Conservation (phyloP, 2,329 filamentous ascomycete genomes). For the Colletotrichum siamense region DNA sequence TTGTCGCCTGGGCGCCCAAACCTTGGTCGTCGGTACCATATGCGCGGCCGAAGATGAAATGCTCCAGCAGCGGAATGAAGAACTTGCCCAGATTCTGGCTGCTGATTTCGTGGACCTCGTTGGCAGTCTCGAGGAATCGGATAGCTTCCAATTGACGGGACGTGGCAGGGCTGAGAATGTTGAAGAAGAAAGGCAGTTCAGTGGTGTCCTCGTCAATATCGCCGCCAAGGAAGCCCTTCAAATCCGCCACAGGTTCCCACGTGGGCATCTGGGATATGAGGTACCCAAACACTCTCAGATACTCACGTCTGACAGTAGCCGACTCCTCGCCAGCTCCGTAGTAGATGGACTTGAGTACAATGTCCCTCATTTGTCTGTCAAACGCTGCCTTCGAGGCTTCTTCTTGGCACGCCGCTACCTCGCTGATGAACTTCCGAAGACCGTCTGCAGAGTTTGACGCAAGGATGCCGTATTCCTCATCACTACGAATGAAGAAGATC, state of each 20-base stretch:
- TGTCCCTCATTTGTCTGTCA: constrained; percentile 62
- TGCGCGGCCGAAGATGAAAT: constrained; percentile 86
- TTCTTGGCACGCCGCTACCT: constrained; percentile 51
- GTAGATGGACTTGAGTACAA: constrained; percentile 79
- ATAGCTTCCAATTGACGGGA: constrained; percentile 86
- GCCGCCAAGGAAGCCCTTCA: constrained; percentile 68
- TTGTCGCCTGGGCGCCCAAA: constrained; percentile 84
- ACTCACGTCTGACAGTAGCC: constrained; percentile 84
- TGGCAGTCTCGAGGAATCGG: constrained; percentile 74
- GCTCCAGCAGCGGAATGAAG: constrained; percentile 89
- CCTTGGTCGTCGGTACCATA: constrained; percentile 81
- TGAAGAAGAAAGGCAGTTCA: constrained; percentile 83
- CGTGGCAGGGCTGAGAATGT: constrained; percentile 88
- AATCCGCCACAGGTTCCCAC: constrained; percentile 76
- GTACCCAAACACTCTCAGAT: constrained; percentile 79
- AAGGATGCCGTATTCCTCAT: constrained; percentile 87
- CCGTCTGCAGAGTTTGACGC: constrained; percentile 80
- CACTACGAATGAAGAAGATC: constrained; percentile 83
- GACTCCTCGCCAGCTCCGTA: constrained; percentile 78
- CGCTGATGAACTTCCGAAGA: constrained; percentile 78
- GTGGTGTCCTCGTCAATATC: constrained; percentile 67
- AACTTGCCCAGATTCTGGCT: constrained; percentile 84
- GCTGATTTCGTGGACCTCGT: constrained; percentile 66
- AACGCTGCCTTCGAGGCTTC: constrained; percentile 52
- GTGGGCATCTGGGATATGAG: constrained; percentile 73